Percentiles rank a stretch among this genome's conserved stretches.
phyloP scores from a whole-genome alignment of 2,329 filamentous ascomycete species.

The Fusarium sarcochroum region DNA sequence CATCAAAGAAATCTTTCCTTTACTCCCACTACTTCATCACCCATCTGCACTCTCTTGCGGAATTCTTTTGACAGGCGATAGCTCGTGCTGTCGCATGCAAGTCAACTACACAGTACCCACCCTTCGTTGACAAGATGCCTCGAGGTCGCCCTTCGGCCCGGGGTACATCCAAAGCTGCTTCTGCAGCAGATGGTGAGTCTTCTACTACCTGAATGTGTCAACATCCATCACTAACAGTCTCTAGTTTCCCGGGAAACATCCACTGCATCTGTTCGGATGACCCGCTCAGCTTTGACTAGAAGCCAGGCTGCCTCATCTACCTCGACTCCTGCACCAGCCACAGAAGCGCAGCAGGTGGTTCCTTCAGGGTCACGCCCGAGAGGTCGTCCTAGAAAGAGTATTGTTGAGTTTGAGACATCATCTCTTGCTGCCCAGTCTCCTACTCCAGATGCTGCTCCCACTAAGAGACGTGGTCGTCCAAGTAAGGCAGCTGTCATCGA shows the following conservation, averaged over 20 bases:
- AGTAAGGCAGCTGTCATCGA: slow-evolving; percentile 35
- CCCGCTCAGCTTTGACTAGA: slow-evolving; percentile 46
- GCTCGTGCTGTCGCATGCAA: not conserved
- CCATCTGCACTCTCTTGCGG: not conserved
- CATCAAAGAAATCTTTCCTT: not conserved
- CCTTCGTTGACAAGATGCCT: slow-evolving; percentile 45
- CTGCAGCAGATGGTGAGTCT: slow-evolving; percentile 38
- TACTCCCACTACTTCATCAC: not conserved
- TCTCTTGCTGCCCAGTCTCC: slow-evolving; percentile 8
- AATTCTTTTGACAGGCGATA: not conserved
- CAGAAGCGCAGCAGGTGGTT: slow-evolving; percentile 4
- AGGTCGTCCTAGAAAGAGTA: slow-evolving; percentile 46
- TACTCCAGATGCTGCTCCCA: slow-evolving; percentile 6
- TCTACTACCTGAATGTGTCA: not conserved
- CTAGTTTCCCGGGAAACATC: slow-evolving; percentile 39
- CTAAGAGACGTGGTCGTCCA: slow-evolving; percentile 37
- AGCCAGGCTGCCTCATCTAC: slow-evolving; percentile 23
- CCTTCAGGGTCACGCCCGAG: slow-evolving; percentile 27
- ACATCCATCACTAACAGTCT: slow-evolving; percentile 5
- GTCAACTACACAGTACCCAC: not conserved
- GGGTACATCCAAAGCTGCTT: slow-evolving; percentile 31
- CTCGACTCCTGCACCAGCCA: slow-evolving; percentile 6
- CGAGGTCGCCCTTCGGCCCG: slow-evolving; percentile 49
- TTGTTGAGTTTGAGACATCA: slow-evolving; percentile 16
- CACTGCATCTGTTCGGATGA: slow-evolving; percentile 42